Evolutionary conservation across 1,139 yeast species (phyloP).

Genomic region (Hyphopichia khmerensis): DNA sequence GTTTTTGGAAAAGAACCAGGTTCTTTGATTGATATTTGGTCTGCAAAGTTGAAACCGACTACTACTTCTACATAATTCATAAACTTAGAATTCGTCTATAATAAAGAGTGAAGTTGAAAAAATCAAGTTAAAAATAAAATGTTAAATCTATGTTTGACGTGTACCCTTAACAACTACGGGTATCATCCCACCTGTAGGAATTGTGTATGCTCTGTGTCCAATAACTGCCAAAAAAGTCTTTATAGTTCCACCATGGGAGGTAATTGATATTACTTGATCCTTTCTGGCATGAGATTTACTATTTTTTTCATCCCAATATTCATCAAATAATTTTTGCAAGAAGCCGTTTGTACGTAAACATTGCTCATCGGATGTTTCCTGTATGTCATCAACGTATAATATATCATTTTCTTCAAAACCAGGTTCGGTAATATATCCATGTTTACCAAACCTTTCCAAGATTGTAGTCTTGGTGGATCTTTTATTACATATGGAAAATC

Average conservation of each 20-base stretch:
- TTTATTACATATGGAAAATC: slow-evolving; percentile 31
- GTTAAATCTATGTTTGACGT: slow-evolving; percentile 7
- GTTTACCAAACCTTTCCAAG: slow-evolving; percentile 30
- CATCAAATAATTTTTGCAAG: slow-evolving; percentile 46
- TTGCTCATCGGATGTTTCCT: slow-evolving; percentile 51
- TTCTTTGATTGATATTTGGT: slow-evolving; percentile 1
- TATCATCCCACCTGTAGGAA: slow-evolving; percentile 58
- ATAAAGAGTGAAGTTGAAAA: not conserved
- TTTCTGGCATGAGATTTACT: slow-evolving; percentile 14
- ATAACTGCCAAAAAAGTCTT: slow-evolving; percentile 51
- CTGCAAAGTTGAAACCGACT: not conserved
- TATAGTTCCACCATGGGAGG: slow-evolving; percentile 66
- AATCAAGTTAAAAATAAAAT: not conserved
- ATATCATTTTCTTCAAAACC: slow-evolving; percentile 50
- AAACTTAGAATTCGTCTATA: not conserved
- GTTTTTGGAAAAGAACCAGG: slow-evolving; percentile 1
- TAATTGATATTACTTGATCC: slow-evolving; percentile 41
- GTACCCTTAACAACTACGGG: slow-evolving; percentile 55
- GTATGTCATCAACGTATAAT: slow-evolving; percentile 33
- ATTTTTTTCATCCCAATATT: slow-evolving; percentile 21
- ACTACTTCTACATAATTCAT: no score
- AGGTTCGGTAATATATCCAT: slow-evolving; percentile 43
- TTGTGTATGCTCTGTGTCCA: slow-evolving; percentile 53
- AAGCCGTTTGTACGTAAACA: slow-evolving; percentile 46
- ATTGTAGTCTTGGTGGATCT: slow-evolving; percentile 30